phyloP scores from a whole-genome alignment of 2,329 filamentous ascomycete genomes.

The Colletotrichum horii region DNA sequence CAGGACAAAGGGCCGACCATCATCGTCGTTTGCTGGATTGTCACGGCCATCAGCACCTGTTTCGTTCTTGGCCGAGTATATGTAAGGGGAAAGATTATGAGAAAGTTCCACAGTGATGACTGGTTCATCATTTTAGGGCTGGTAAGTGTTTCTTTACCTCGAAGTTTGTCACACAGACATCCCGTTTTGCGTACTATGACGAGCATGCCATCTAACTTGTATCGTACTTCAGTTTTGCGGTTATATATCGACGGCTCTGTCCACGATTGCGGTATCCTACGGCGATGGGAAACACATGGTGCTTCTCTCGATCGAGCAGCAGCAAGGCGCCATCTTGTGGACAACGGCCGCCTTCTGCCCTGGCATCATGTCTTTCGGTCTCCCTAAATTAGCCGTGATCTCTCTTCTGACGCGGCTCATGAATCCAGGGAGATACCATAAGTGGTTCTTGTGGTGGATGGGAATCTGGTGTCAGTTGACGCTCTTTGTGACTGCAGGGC shows the following conservation, averaged over 20 bases:
- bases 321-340: slow-evolving; percentile 35
- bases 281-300: slow-evolving; percentile 45
- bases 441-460: slow-evolving; percentile 6
- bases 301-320: slow-evolving; percentile 31
- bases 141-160: slow-evolving; percentile 22
- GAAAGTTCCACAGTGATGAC: slow-evolving; percentile 39
- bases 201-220: neutral
- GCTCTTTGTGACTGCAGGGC: neutral
- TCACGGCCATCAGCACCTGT: slow-evolving; percentile 31
- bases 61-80: slow-evolving; percentile 34
- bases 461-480: neutral
- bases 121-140: slow-evolving; percentile 37
- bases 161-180: fast-evolving
- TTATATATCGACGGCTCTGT: slow-evolving; percentile 34
- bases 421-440: slow-evolving; percentile 4
- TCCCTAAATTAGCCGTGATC: slow-evolving; percentile 48
- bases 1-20: slow-evolving; percentile 35
- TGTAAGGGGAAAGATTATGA: slow-evolving; percentile 31
- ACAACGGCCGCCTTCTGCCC: slow-evolving; percentile 40
- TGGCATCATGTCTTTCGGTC: slow-evolving; percentile 41
- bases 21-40: slow-evolving; percentile 32
- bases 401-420: slow-evolving; percentile 37
- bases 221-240: neutral
- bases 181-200: neutral
- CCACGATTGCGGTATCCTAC: slow-evolving; percentile 35